A percentile compares a stretch with the other conserved stretches of the same genome.
phyloP scores from a whole-genome alignment of 176 grass and related monocot species.

The Pontederia paniculata region DNA sequence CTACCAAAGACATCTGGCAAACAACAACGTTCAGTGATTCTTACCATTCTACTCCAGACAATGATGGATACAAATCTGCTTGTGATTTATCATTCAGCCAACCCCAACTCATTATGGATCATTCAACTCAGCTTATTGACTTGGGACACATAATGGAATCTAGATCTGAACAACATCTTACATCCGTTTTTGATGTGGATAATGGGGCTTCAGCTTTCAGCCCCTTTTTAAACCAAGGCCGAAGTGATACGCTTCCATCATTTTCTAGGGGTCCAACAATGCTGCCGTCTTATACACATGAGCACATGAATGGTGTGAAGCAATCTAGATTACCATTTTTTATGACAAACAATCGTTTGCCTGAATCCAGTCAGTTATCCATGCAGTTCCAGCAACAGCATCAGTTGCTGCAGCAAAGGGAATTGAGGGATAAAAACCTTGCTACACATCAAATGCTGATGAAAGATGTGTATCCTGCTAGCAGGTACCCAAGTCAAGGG shows the following conservation, averaged over 20 bases:
- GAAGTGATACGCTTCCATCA: constrained; percentile 20
- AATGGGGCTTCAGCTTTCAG: constrained; percentile 18
- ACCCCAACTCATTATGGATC: constrained; percentile 21
- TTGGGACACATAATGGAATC: constrained; percentile 21
- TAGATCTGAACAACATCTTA: constrained; percentile 6
- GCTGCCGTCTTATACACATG: constrained; percentile 13
- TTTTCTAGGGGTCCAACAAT: constrained; percentile 17
- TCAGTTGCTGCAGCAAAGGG: constrained; percentile 17
- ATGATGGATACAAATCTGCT: constrained; percentile 15
- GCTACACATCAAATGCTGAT: constrained; percentile 20
- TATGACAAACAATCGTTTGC: constrained; percentile 11
- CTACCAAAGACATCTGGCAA: constrained; percentile 25
- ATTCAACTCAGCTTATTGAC: constrained; percentile 20
- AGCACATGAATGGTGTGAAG: constrained; percentile 18
- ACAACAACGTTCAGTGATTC: constrained; percentile 16
- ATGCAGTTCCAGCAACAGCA: constrained; percentile 12
- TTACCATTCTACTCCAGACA: constrained; percentile 14
- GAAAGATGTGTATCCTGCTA: constrained; percentile 16
- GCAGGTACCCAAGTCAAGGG: constrained; percentile 23
- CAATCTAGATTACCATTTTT: constrained; percentile 29
- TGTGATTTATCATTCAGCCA: constrained; percentile 20
- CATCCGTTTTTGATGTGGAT: constrained; percentile 20
- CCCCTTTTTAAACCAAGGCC: constrained; percentile 17
- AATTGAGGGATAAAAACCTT: background rate
- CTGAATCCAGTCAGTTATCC: constrained; percentile 20